Base-by-base conservation (phyloP, 225 moss, liverwort and hornwort genomes). In the Ulota crispa region DNA sequence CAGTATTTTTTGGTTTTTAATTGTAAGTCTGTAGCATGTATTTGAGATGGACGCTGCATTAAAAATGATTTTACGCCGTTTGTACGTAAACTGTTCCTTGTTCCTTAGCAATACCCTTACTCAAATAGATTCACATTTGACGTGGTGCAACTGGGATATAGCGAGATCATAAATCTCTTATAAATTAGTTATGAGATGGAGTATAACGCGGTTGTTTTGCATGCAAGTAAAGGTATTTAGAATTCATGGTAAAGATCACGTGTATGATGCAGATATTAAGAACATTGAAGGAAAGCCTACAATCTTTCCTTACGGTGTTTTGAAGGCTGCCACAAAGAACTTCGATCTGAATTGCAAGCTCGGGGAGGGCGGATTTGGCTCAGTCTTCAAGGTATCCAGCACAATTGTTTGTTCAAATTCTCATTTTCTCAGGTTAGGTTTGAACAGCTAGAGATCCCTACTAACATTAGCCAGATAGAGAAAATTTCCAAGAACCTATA, bases 261-360 rank as follows among this genome's bases (percentile, higher is more conserved):
- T 50, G 31, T 75, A 55, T 53, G 42, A 9, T 88, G 68, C 81
- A 89, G 89, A 74, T 59, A 87, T 89, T 36, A 73, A 83, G 45
- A 85, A 78, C 23, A 87, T 87, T 37, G 86, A 86, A 83, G 90
- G 83, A 42, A 86, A 82, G 26, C 90, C 90, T 23, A 84, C 88
- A 37, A 77, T 86, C 64, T 90, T 86, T 80, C 79, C 84, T 24
- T 86, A 88, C 64, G 82, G 43, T 53, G 80, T 88, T 67, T 60
- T 90, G 73, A 90, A 84, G 82, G 63, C 68, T 76, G 88, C 90
- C 56, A 90, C 90, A 26, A 88, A 86, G 53, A 88, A 90, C 55
- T 90, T 90, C 12, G 84, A 90, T 75, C 73, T 70, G 13, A 81
- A 57, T 42, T 66, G 69, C 82, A 90, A 88, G 79, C 88, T 90